Evolutionary conservation across 257 asterid genomes (phyloP).

Genomic region (Nyctanthes arbortristis): DNA sequence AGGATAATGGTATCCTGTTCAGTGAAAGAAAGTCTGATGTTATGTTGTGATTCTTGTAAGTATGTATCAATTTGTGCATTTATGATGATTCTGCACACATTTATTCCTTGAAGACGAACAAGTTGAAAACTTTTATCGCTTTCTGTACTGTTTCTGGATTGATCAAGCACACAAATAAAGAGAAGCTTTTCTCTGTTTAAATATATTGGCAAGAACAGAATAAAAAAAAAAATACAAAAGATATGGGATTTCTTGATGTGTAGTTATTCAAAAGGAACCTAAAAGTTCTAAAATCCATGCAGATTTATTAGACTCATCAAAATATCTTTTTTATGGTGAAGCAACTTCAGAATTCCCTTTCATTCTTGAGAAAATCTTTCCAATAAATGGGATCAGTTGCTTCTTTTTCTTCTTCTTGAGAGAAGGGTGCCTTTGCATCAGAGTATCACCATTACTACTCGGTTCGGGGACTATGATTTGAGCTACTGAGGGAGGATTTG

Average conservation of each 20-base stretch:
- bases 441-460: slow-evolving; percentile 28
- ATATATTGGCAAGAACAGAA: not conserved
- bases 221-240: too few species aligned
- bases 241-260: too few species aligned
- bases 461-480: slow-evolving; percentile 37
- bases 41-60: slow-evolving; percentile 19
- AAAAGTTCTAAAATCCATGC: too few species aligned
- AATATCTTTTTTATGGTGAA: slow-evolving; percentile 32
- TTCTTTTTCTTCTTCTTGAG: slow-evolving; percentile 61
- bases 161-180: not conserved
- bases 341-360: slow-evolving; percentile 36
- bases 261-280: too few species aligned
- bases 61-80: not conserved
- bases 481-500: slow-evolving; percentile 42
- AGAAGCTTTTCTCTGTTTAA: not conserved
- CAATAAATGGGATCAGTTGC: slow-evolving; percentile 46
- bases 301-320: too few species aligned
- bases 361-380: slow-evolving; percentile 48
- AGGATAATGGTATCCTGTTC: slow-evolving; percentile 31
- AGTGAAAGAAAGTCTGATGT: slow-evolving; percentile 42
- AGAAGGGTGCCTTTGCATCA: slow-evolving; percentile 67
- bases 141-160: not conserved
- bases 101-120: not conserved
- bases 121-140: not conserved
- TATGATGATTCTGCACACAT: not conserved